Conservation (phyloP, 2,329 filamentous ascomycete species). For the Coniochaeta sp. region DNA sequence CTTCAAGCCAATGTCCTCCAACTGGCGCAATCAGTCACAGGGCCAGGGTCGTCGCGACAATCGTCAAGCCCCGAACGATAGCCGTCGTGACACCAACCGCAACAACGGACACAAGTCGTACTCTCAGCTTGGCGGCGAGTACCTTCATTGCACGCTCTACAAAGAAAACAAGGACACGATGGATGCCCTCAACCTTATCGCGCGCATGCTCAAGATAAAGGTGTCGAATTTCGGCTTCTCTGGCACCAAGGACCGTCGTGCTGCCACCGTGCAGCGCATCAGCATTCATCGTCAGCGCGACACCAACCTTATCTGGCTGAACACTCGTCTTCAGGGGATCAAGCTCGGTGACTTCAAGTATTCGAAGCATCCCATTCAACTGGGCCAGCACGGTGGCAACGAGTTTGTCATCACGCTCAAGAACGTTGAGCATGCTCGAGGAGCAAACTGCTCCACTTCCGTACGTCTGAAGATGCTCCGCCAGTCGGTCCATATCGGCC, state of each 20-base stretch:
- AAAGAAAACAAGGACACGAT: conserved; percentile 98
- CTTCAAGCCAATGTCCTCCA: conserved; percentile 34
- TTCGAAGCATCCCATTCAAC: conserved; percentile 60
- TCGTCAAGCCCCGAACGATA: conserved; percentile 11
- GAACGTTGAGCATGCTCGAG: conserved; percentile 60
- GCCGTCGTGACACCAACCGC: conserved; percentile 10
- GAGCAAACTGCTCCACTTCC: conserved; percentile 37
- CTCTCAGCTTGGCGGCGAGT: conserved; percentile 52
- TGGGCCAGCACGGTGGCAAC: conserved; percentile 83
- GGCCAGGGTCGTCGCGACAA: conserved; percentile 3
- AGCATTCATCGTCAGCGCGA: conserved; percentile 50
- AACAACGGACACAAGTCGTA: conserved; percentile 15
- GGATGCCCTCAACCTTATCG: conserved; percentile 75
- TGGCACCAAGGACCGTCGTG: conserved; percentile 85
- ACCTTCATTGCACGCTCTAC: conserved; percentile 85
- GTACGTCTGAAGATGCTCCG: conserved; percentile 35
- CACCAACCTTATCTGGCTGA: conserved; percentile 58
- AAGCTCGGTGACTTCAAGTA: conserved; percentile 78
- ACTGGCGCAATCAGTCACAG: conserved; percentile 16
- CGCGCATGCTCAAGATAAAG: conserved; percentile 67
- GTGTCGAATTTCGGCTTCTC: conserved; percentile 67
- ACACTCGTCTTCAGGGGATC: conserved; percentile 54
- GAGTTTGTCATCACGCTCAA: conserved; percentile 90
- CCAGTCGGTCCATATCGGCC: conserved; percentile 47
- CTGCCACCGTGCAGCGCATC: conserved; percentile 77